phyloP scores from a whole-genome alignment of 2,329 filamentous ascomycete genomes.

The Clarireedia sp. region DNA sequence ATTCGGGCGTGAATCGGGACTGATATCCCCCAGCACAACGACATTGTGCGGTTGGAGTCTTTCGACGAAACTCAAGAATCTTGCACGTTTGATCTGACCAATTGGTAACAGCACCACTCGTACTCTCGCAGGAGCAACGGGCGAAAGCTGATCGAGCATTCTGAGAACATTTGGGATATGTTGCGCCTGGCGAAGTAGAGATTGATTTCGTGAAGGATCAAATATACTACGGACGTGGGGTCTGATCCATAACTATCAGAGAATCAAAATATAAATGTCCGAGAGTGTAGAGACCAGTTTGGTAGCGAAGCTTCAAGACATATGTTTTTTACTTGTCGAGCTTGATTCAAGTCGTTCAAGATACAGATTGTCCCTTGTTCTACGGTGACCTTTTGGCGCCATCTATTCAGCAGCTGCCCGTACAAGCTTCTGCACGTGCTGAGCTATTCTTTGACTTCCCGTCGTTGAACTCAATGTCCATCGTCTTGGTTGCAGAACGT shows the following conservation, averaged over 20 bases:
- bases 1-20: constrained; percentile 73
- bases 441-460: not conserved
- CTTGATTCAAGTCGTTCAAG: not conserved
- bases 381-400: constrained; percentile 5
- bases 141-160: constrained; percentile 87
- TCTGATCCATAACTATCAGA: not conserved
- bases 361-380: constrained; percentile 9
- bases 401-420: not conserved
- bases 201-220: not conserved
- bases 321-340: not conserved
- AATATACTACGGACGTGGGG: not conserved
- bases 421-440: not conserved
- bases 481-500: too few species aligned
- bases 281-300: not conserved
- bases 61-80: constrained; percentile 71
- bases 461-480: not conserved
- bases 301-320: not conserved
- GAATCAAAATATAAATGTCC: constrained; percentile 1
- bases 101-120: constrained; percentile 80
- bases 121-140: constrained; percentile 84
- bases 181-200: constrained; percentile 20
- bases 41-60: constrained; percentile 73
- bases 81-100: constrained; percentile 73
- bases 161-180: constrained; percentile 42
- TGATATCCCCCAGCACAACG: constrained; percentile 79